These are phyloP conservation scores for Coniferiporia weirii DNA, from an alignment of 1,284 basidiomycete species.

Conservation along the genomic window DNA sequence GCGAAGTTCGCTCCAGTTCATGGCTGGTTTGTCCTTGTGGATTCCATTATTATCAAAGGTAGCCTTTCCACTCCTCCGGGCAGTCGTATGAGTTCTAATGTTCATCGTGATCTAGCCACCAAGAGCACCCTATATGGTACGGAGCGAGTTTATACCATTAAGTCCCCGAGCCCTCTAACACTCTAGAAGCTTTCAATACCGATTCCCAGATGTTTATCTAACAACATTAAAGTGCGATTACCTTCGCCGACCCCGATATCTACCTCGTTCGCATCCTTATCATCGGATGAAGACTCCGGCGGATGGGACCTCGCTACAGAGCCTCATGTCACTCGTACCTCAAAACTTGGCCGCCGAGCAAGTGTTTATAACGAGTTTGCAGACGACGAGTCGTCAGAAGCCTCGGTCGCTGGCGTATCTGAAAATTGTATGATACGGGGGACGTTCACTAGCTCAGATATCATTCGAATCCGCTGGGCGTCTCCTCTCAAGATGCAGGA, in stretches of 20 bases:
- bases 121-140: slow-evolving; percentile 62
- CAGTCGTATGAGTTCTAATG: background rate
- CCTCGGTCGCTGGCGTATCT: slow-evolving; percentile 46
- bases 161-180: background rate
- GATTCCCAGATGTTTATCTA: slow-evolving; percentile 69
- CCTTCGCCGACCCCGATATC: slow-evolving; percentile 47
- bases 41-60: slow-evolving; percentile 55
- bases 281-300: slow-evolving; percentile 63
- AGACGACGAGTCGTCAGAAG: slow-evolving; percentile 77
- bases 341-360: slow-evolving; percentile 41
- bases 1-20: slow-evolving; percentile 56
- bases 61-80: background rate
- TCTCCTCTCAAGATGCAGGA: slow-evolving; percentile 50
- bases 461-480: slow-evolving; percentile 72
- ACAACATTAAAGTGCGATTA: slow-evolving; percentile 66
- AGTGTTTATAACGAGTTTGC: slow-evolving; percentile 64
- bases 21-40: slow-evolving; percentile 72
- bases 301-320: slow-evolving; percentile 75
- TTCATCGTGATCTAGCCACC: slow-evolving; percentile 37
- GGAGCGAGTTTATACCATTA: slow-evolving; percentile 24
- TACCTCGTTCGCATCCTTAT: slow-evolving; percentile 64
- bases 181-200: slow-evolving; percentile 59
- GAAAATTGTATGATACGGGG: slow-evolving; percentile 68
- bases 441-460: slow-evolving; percentile 70
- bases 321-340: slow-evolving; percentile 60